These are phyloP conservation scores for Epichloe hybrida DNA, from an alignment of 2,329 filamentous ascomycete species.

Conservation along the genomic window DNA sequence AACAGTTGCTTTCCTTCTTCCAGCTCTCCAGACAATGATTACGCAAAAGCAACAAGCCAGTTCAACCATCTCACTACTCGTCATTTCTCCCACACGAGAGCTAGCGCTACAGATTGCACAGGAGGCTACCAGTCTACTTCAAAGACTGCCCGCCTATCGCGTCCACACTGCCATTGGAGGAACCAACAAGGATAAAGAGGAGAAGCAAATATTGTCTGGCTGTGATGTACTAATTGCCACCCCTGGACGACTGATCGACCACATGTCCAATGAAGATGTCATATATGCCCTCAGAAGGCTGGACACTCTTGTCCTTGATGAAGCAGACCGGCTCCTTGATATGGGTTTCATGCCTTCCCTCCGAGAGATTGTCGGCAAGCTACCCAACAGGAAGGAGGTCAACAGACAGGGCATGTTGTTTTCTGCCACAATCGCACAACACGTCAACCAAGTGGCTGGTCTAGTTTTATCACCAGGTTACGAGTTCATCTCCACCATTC, in stretches of 20 bases:
- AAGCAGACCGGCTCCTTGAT: constrained; percentile 70
- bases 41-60: constrained; percentile 19
- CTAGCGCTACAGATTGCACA: constrained; percentile 56
- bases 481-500: constrained; percentile 70
- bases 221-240: constrained; percentile 74
- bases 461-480: constrained; percentile 56
- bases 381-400: constrained; percentile 48
- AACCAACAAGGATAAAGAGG: constrained; percentile 58
- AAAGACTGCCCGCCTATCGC: constrained; percentile 59
- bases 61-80: constrained; percentile 42
- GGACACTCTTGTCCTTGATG: constrained; percentile 71
- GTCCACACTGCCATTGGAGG: constrained; percentile 72
- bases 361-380: constrained; percentile 58
- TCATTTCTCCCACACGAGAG: constrained; percentile 59
- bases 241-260: constrained; percentile 65
- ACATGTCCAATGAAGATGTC: constrained; percentile 60
- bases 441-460: constrained; percentile 63
- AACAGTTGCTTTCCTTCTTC: constrained; percentile 70
- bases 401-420: constrained; percentile 66
- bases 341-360: constrained; percentile 73
- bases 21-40: constrained; percentile 68
- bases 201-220: constrained; percentile 54
- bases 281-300: constrained; percentile 52
- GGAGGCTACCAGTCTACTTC: constrained; percentile 58
- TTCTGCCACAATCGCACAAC: constrained; percentile 69